A percentile compares a stretch with the other conserved stretches of the same genome.
Conservation (phyloP, 495 filamentous ascomycete genomes). For the Xylaria flabelliformis region DNA sequence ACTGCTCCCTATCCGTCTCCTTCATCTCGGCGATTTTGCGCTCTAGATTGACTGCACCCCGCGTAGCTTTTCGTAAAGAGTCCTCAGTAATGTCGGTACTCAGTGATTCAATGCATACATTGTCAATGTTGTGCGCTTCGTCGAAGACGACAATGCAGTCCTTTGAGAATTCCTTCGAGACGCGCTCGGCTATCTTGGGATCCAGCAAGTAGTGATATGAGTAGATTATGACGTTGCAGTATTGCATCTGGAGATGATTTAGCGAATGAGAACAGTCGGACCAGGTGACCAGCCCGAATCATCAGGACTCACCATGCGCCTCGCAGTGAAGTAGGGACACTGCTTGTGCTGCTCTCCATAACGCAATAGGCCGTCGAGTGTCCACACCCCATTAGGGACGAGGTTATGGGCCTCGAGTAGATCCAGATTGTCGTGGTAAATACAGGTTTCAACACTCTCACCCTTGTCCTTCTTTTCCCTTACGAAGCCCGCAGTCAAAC, state of each 20-base stretch:
- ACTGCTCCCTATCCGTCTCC: slow-evolving; percentile 84
- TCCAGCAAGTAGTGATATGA: slow-evolving; percentile 98
- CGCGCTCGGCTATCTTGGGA: slow-evolving; percentile 96
- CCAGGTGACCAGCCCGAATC: not conserved
- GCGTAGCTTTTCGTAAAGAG: slow-evolving; percentile 83
- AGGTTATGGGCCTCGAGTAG: slow-evolving; percentile 92
- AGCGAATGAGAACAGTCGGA: not conserved
- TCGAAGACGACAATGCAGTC: slow-evolving; percentile 99
- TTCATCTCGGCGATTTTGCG: slow-evolving; percentile 92
- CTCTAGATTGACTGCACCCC: slow-evolving; percentile 89
- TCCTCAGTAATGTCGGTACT: slow-evolving; percentile 97
- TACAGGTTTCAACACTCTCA: slow-evolving; percentile 90
- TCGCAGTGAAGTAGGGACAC: slow-evolving; percentile 95
- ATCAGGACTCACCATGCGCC: slow-evolving; percentile 80
- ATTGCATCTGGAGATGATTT: slow-evolving; percentile 74
- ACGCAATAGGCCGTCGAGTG: slow-evolving; percentile 81
- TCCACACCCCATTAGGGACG: slow-evolving; percentile 93
- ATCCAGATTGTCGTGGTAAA: slow-evolving; percentile 98
- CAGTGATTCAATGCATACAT: slow-evolving; percentile 97
- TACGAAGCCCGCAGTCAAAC: slow-evolving; percentile 94
- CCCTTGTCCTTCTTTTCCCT: slow-evolving; percentile 95
- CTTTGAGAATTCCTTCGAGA: slow-evolving; percentile 95
- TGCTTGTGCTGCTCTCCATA: slow-evolving; percentile 96
- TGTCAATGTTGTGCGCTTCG: slow-evolving; percentile 99
- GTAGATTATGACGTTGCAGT: slow-evolving; percentile 99